Percentiles rank a stretch among this genome's conserved stretches.
Conservation (phyloP, 768 basidiomycete genomes). For the Suillus bovinus region DNA sequence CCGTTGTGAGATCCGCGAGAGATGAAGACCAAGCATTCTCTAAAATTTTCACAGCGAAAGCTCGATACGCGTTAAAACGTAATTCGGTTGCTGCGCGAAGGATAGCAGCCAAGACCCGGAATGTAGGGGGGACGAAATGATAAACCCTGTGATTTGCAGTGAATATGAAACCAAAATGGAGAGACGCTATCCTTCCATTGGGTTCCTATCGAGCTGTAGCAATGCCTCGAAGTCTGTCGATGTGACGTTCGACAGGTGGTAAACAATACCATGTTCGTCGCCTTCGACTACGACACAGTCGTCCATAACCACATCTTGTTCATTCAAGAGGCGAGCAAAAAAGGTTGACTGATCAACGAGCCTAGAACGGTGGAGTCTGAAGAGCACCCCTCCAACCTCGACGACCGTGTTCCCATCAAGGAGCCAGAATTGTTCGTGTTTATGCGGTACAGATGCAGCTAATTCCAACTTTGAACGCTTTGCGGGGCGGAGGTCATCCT, state of each 20-base stretch:
- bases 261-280: constrained; percentile 1
- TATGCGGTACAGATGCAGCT: background rate
- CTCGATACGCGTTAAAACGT: constrained; percentile 29
- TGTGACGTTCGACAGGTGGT: constrained; percentile 3
- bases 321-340: constrained; percentile 30
- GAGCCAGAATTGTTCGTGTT: constrained; percentile 32
- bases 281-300: constrained; percentile 8
- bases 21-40: constrained; percentile 32
- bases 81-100: constrained; percentile 39
- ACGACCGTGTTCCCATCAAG: constrained; percentile 38
- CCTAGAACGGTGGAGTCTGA: constrained; percentile 38
- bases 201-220: constrained; percentile 7
- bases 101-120: constrained; percentile 28
- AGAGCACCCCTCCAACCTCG: constrained; percentile 34
- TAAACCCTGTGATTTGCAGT: background rate
- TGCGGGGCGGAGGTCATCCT: background rate
- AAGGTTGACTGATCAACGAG: constrained; percentile 33
- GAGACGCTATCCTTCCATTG: background rate
- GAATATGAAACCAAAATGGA: no score
- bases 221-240: constrained; percentile 7
- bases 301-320: constrained; percentile 17
- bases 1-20: constrained; percentile 18
- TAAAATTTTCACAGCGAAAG: constrained; percentile 31
- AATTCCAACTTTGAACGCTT: constrained; percentile 1
- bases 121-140: background rate